Conservation (phyloP, 2,329 filamentous ascomycete species). For the Arthrobotrys pseudoclavata region DNA sequence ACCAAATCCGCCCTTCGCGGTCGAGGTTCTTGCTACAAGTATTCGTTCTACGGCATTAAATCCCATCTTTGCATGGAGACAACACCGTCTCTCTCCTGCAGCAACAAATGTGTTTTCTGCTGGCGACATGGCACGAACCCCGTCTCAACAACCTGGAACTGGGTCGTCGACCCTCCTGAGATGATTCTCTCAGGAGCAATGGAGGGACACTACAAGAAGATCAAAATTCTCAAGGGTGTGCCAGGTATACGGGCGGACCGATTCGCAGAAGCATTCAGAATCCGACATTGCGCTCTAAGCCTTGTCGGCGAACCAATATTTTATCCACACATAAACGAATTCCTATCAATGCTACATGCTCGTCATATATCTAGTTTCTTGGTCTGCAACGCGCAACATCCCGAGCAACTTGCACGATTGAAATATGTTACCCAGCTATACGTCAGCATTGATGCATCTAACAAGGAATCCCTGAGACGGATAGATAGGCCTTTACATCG, state of each 20-base stretch:
- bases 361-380: slow-evolving; percentile 94
- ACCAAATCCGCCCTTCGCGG: slow-evolving; percentile 96
- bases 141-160: slow-evolving; percentile 95
- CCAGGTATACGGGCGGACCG: slow-evolving; percentile 92
- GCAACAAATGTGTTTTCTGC: slow-evolving; percentile 98
- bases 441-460: slow-evolving; percentile 94
- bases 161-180: slow-evolving; percentile 91
- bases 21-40: slow-evolving; percentile 97
- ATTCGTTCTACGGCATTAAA: slow-evolving; percentile 94
- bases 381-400: slow-evolving; percentile 97
- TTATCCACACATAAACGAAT: slow-evolving; percentile 96
- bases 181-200: slow-evolving; percentile 92
- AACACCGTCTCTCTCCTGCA: slow-evolving; percentile 93
- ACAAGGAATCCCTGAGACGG: slow-evolving; percentile 85
- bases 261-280: slow-evolving; percentile 91
- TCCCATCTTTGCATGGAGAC: slow-evolving; percentile 99
- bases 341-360: slow-evolving; percentile 83
- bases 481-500: slow-evolving; percentile 94
- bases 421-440: slow-evolving; percentile 94
- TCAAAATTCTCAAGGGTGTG: slow-evolving; percentile 95
- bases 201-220: slow-evolving; percentile 93
- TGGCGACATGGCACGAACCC: slow-evolving; percentile 98
- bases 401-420: slow-evolving; percentile 85
- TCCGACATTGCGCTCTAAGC: slow-evolving; percentile 90
- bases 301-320: slow-evolving; percentile 98